Base-by-base conservation (phyloP, 1,284 basidiomycete species). In the Cutaneotrichosporon arboriforme region DNA sequence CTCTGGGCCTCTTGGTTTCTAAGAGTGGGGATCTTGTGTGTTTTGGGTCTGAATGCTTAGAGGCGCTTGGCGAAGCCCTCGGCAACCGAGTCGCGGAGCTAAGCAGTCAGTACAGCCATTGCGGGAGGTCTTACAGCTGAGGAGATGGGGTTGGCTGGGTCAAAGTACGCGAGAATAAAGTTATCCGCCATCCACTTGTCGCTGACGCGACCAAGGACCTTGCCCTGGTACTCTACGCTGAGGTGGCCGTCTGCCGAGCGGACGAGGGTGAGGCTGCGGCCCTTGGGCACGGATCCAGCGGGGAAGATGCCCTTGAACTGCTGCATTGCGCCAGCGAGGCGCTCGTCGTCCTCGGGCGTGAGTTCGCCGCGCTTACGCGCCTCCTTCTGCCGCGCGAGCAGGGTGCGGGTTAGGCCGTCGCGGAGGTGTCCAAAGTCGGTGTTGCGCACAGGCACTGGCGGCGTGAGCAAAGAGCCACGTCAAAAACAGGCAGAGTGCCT, bases 401-500 rank as follows among this genome's bases (percentile, higher is more conserved):
- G 63, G 5, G 79, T 76, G 17, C 80, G 73, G 1, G 73, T 75
- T 58, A 81, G 78, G 0, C 77, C 80, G 58, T 81, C 80, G 2
- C 79, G 74, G 7, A 81, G 70, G 60, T 81, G 79, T 54, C 73
- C 65, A 56, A 80, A 79, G 57, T 78, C 78, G 18, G 80, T 80
- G 45, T 74, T 76, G n/a, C 79, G 68, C 0, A 78, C 74, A 1
- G 80, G 79, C 1, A 80, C 78, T 77, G 47, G 8, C 4, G 15
- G 37, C n/a, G 23, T 45, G 8, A 35, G 31, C 42, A 17, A 14
- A 7, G n/a, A 17, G 15, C 8, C n/a, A n/a, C n/a, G n/a, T n/a
- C n/a, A n/a, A n/a, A n/a, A n/a, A n/a, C n/a, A n/a, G n/a, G 20
- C 23, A 44, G 12, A 5, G 39, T n/a, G 15, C 9, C 17, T 5